Percentiles rank a stretch among this genome's conserved stretches.
phyloP scores from a whole-genome alignment of 2,329 filamentous ascomycete species.

The Didymella pinodella region DNA sequence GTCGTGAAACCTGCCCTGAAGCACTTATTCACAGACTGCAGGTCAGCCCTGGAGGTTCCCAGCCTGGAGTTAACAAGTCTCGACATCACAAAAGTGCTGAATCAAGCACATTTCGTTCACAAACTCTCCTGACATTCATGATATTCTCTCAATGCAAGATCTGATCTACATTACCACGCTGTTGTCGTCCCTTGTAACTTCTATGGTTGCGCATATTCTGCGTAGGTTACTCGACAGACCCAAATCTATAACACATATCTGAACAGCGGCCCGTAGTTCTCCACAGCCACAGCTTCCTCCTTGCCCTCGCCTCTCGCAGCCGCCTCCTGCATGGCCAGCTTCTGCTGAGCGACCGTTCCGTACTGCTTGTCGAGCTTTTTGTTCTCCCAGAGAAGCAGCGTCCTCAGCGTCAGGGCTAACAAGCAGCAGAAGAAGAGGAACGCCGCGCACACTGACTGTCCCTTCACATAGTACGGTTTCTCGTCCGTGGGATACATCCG shows the following conservation, averaged over 20 bases:
- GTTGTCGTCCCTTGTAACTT: too few relatives aligned
- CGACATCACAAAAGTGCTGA: too few relatives aligned
- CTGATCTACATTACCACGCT: too few relatives aligned
- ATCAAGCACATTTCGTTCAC: too few relatives aligned
- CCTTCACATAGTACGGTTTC: constrained; percentile 46
- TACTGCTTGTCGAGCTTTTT: constrained; percentile 46
- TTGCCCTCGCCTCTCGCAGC: constrained; percentile 23
- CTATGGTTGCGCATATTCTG: too few relatives aligned
- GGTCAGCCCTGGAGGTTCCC: too few relatives aligned
- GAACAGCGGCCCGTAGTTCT: constrained; percentile 47
- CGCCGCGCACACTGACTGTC: constrained; percentile 47
- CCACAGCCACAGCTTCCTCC: constrained; percentile 32
- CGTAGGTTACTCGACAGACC: too few relatives aligned
- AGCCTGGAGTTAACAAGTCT: too few relatives aligned
- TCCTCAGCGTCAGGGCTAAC: constrained; percentile 39
- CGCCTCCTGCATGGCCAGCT: constrained; percentile 29
- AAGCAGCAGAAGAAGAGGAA: constrained; percentile 51
- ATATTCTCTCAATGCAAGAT: too few relatives aligned
- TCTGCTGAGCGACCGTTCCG: constrained; percentile 43
- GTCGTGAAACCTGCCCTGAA: too few relatives aligned
- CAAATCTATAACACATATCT: constrained; percentile 41
- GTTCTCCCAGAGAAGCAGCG: constrained; percentile 50
- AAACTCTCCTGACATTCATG: too few relatives aligned
- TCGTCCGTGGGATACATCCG: constrained; percentile 46
- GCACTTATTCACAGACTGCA: too few relatives aligned